Evolutionary conservation across 2,329 filamentous ascomycete genomes (phyloP), one percentile per base, ranked within the genome.

Genomic region (Colletotrichum karsti): DNA sequence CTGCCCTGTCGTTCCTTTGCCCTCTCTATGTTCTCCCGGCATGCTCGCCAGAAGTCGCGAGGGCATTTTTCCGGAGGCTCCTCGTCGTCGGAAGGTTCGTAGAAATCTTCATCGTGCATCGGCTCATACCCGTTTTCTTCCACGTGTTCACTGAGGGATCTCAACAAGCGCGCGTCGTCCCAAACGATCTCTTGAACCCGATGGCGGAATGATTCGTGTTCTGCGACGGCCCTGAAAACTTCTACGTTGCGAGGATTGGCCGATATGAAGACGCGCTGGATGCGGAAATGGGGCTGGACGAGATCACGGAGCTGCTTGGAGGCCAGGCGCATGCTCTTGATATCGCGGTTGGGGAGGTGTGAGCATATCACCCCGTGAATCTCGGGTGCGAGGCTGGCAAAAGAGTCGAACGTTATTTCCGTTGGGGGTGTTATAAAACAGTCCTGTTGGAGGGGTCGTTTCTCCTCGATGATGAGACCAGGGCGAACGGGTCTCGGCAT

Each of bases 131-230:
- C 48, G 12, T 33, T 15, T 15, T 13, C 18, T 33, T 15, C 42
- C 13, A 35, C 26, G 9, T 42, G 1, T 2, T 50, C 24, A 10
- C 28, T n/a, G 22, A 18, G 22, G n/a, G 22, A 15, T 22, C 28
- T 15, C 8, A 50, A 15, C 46, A 37, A 30, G 41, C 63, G 65
- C 8, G 72, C 72, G 56, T 81, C 78, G 26, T 82, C 77, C 77
- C 77, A 83, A 28, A 84, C 74, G 4, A 84, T 76, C 62, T 84
- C 81, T 3, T 53, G 68, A 7, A 84, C 72, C 1, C 65, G 35
- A 1, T 70, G 50, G 3, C 76, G 75, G 57, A 79, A 78, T 1
- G 46, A 61, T 7, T 78, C 74, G 69, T 83, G 77, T 12, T 77
- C 69, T 7, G 82, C 77, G 57, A 84, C 72, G 10, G 74, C 73